These are phyloP conservation scores for Xylaria cubensis DNA, from an alignment of 495 filamentous ascomycete genomes.

Conservation along the genomic window DNA sequence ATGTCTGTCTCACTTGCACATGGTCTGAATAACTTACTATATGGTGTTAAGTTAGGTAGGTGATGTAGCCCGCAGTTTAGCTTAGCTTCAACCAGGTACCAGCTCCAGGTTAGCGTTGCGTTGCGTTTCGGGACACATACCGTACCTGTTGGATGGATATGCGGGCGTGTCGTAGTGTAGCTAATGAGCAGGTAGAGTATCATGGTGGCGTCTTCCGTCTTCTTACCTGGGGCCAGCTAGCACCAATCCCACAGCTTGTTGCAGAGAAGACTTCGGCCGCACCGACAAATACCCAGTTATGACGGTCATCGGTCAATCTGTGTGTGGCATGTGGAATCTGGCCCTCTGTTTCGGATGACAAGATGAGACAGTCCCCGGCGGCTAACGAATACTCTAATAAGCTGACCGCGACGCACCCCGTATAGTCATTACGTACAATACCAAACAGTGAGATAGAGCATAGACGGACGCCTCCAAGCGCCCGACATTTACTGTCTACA, in stretches of 20 bases:
- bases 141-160: constrained; percentile 8
- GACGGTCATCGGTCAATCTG: neutral
- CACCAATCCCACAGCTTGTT: neutral
- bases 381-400: constrained; percentile 31
- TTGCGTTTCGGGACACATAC: neutral
- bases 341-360: constrained; percentile 37
- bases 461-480: neutral
- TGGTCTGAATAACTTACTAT: neutral
- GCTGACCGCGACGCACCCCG: constrained; percentile 14
- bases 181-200: constrained; percentile 9
- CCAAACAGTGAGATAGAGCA: neutral
- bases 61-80: neutral
- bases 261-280: constrained; percentile 3
- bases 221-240: neutral
- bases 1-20: constrained; percentile 8
- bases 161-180: constrained; percentile 12
- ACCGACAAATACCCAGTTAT: neutral
- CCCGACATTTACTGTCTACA: neutral
- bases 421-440: constrained; percentile 11
- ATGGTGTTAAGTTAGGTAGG: neutral
- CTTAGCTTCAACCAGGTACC: neutral
- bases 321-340: constrained; percentile 4
- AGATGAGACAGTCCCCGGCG: constrained; percentile 37
- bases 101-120: neutral
- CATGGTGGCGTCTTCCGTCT: constrained; percentile 4